phyloP scores from a whole-genome alignment of 306 rosid species.

The Dalbergia cultrata region DNA sequence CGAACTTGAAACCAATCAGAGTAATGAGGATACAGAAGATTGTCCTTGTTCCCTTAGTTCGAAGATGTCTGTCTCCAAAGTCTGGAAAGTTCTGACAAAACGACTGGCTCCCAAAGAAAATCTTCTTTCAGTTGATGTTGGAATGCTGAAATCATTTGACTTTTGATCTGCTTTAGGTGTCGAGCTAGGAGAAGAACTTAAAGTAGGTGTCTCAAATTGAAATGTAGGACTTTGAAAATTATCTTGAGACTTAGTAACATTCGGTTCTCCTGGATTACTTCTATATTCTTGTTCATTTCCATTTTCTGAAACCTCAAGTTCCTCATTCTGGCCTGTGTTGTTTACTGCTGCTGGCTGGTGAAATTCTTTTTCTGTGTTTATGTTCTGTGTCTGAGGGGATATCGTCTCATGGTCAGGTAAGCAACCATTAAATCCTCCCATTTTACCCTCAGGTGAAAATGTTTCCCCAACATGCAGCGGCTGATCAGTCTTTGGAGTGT shows the following conservation, averaged over 20 bases:
- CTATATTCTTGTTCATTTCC: slow-evolving; percentile 54
- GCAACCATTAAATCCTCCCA: slow-evolving; percentile 44
- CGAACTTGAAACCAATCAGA: slow-evolving; percentile 37
- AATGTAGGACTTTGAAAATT: slow-evolving; percentile 69
- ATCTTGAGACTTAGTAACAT: slow-evolving; percentile 58
- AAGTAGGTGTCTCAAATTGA: slow-evolving; percentile 60
- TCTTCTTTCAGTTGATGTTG: slow-evolving; percentile 52
- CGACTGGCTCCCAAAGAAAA: slow-evolving; percentile 57
- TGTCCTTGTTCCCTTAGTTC: slow-evolving; percentile 48
- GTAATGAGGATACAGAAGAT: slow-evolving; percentile 76
- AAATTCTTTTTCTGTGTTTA: slow-evolving; percentile 51
- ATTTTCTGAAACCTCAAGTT: slow-evolving; percentile 52
- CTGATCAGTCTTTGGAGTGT: slow-evolving; percentile 55
- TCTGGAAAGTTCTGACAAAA: slow-evolving; percentile 57
- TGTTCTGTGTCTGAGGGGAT: slow-evolving; percentile 44
- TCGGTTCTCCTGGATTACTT: slow-evolving; percentile 49
- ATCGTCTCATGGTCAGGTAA: slow-evolving; percentile 54
- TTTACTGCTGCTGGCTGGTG: slow-evolving; percentile 52
- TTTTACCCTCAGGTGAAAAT: slow-evolving; percentile 51
- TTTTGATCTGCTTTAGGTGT: slow-evolving; percentile 54
- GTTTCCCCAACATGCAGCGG: slow-evolving; percentile 44
- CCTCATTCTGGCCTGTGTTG: slow-evolving; percentile 46
- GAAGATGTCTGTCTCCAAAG: slow-evolving; percentile 52
- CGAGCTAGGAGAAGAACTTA: slow-evolving; percentile 63
- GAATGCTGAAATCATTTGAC: slow-evolving; percentile 49